Evolutionary conservation across 2,329 filamentous ascomycete genomes (phyloP).

Genomic region (Nigrograna mackinnonii): DNA sequence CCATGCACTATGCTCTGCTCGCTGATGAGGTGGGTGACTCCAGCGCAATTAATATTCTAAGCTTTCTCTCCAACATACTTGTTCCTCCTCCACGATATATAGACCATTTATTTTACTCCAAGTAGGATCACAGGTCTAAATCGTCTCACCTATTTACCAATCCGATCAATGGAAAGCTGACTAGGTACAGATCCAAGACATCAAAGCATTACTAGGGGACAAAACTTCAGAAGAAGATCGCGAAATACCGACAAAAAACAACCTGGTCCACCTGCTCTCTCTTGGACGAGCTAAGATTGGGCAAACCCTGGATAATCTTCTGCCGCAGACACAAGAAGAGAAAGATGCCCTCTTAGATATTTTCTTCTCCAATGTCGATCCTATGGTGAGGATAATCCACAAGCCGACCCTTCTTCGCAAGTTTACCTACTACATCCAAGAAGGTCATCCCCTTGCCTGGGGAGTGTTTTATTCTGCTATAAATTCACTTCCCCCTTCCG

Average conservation of each 20-base stretch:
- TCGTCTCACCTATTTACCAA: no score
- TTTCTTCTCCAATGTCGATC: conserved; percentile 41
- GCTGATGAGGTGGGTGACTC: conserved; percentile 37
- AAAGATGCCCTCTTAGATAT: conserved; percentile 36
- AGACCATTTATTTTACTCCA: no score
- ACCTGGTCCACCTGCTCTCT: conserved; percentile 34
- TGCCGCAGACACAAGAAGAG: conserved; percentile 33
- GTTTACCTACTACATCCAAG: conserved; percentile 27
- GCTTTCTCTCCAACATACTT: no score
- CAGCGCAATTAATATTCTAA: no score
- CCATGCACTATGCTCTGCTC: conserved; percentile 43
- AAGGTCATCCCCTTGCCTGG: conserved; percentile 37
- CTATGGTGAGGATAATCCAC: conserved; percentile 40
- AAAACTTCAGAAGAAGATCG: conserved; percentile 30
- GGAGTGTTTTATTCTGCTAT: conserved; percentile 41
- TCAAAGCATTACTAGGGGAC: conserved; percentile 39
- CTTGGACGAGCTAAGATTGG: conserved; percentile 32
- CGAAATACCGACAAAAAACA: conserved; percentile 30
- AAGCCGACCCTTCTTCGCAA: conserved; percentile 33
- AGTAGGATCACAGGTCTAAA: neutral
- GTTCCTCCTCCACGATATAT: no score
- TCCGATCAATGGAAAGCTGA: no score
- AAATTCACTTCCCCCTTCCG: conserved; percentile 34
- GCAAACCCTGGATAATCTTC: conserved; percentile 25
- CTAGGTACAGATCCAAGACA: conserved; percentile 39